A percentile compares a stretch with the other conserved stretches of the same genome.
These are phyloP conservation scores for Talaromyces islandicus DNA, from an alignment of 2,329 filamentous ascomycete genomes.

Conservation along the genomic window DNA sequence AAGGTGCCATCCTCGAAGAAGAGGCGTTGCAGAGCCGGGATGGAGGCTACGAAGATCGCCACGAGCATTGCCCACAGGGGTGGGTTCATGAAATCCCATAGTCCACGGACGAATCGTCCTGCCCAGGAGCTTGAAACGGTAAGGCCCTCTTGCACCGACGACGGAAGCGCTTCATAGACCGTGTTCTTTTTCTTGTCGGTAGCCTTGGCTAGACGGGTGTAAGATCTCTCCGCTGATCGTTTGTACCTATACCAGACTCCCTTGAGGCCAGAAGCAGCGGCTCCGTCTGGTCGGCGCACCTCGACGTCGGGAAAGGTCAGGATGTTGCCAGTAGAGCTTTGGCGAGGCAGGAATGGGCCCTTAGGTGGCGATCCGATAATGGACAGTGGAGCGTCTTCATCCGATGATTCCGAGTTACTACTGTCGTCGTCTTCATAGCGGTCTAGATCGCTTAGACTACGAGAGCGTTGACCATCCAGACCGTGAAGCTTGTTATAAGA, in stretches of 20 bases:
- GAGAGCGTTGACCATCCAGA: conserved; percentile 1
- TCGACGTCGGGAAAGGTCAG: conserved; percentile 50
- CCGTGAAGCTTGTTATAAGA: conserved; percentile 30
- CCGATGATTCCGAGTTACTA: conserved; percentile 14
- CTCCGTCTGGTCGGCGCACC: conserved; percentile 19
- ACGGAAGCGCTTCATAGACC: conserved; percentile 47
- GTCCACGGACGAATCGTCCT: conserved; percentile 55
- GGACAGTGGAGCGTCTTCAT: conserved; percentile 17
- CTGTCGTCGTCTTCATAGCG: background rate
- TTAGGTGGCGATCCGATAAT: conserved; percentile 26
- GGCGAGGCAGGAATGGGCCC: conserved; percentile 30
- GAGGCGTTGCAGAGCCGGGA: conserved; percentile 71
- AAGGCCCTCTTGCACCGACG: conserved; percentile 46
- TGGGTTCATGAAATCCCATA: conserved; percentile 97
- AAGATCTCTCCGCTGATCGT: conserved; percentile 16
- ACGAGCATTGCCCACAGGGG: conserved; percentile 95
- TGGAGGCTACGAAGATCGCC: conserved; percentile 83
- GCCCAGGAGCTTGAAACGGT: conserved; percentile 35
- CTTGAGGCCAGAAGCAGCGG: conserved; percentile 21
- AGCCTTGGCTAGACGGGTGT: conserved; percentile 14
- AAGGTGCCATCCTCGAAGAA: conserved; percentile 91
- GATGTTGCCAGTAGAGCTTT: conserved; percentile 48
- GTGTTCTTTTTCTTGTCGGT: conserved; percentile 18
- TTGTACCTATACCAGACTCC: conserved; percentile 23
- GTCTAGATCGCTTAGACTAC: background rate